Base-by-base conservation (phyloP, 805 yeast genomes). In the Yarrowia bubula region DNA sequence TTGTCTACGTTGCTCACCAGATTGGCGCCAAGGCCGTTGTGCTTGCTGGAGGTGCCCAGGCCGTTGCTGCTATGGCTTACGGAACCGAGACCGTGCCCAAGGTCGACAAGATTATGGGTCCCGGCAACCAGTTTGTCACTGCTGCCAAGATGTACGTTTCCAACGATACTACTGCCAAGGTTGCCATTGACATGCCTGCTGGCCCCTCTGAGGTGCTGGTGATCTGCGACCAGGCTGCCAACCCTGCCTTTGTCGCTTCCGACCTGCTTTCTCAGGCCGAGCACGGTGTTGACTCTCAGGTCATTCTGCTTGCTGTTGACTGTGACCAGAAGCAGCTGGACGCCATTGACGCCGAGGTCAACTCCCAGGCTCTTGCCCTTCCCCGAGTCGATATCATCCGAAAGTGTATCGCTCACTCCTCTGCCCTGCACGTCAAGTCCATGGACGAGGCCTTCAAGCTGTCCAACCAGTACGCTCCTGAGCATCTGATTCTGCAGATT, bases 11-110 rank as follows among this genome's bases (percentile, higher is more conserved):
- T 65, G 99, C 99, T 18, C 90, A 91, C 77, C 92, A 92, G 77
- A 87, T 95, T 69, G 98, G 98, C 66, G 98, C 98, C 46, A 82
- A 85, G 67, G 84, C 87, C 71, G 92, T 95, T 72, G 91, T 95
- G 9, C 81, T 95, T 71, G 99, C 99, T 1, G 99, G 99, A 72
- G 99, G 99, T 73, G 99, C 99, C 3, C 99, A 95, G 80, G 99
- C 99, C 6, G 90, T 95, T 62, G 96, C 98, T 53, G 96, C 99
- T 5, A 85, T 95, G 96, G 99, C 99, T 1, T 95, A 95, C 75
- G 99, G 99, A 74, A 95, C 99, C 13, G 91, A 90, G 71, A 79
- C 89, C 41, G 87, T 95, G 60, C 89, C 96, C 62, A 95, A 95
- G 78, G 93, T 93, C 74, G 98, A 95, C 78, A 95, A 95, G 82